Conservation (phyloP, 108 stramenopile genomes). For the Pseudonitzschia multiseries region DNA sequence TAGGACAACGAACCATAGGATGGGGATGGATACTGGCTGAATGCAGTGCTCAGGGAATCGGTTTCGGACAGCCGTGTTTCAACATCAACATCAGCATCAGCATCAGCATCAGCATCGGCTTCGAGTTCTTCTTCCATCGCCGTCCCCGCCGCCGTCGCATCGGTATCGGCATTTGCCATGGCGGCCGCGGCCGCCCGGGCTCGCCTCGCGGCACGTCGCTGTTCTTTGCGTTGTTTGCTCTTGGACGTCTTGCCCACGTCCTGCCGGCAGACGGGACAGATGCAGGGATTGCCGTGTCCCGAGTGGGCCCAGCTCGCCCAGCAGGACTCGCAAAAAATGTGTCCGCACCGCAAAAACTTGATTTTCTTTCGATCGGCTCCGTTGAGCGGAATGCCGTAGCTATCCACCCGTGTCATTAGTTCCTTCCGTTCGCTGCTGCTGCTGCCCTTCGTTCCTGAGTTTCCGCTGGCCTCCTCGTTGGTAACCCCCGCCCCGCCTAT, state of each 20-base stretch:
- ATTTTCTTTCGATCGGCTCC: slow-evolving; percentile 72
- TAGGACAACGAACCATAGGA: too few relatives aligned
- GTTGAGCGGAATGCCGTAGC: slow-evolving; percentile 61
- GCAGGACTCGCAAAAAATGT: slow-evolving; percentile 85
- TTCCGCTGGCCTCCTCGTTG: slow-evolving; percentile 5
- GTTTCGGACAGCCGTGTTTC: too few relatives aligned
- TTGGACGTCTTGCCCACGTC: slow-evolving; percentile 60
- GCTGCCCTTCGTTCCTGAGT: background rate
- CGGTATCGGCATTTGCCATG: too few relatives aligned
- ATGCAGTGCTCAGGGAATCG: too few relatives aligned
- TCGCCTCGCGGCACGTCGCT: slow-evolving; percentile 10
- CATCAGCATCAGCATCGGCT: too few relatives aligned
- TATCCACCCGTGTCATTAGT: slow-evolving; percentile 55
- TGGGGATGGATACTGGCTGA: too few relatives aligned
- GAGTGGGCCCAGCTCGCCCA: slow-evolving; percentile 81
- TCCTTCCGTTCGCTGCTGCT: background rate
- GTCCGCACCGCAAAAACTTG: slow-evolving; percentile 85
- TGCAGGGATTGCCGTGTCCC: slow-evolving; percentile 75
- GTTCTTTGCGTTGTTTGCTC: slow-evolving; percentile 17
- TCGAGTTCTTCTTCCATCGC: too few relatives aligned
- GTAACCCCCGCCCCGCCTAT: slow-evolving; percentile 9
- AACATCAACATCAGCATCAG: too few relatives aligned
- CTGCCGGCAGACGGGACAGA: slow-evolving; percentile 84
- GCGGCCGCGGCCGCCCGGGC: background rate
- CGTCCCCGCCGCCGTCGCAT: too few relatives aligned